These are phyloP conservation scores for Lentinula aciculospora DNA, from an alignment of 768 basidiomycete genomes.

Conservation along the genomic window DNA sequence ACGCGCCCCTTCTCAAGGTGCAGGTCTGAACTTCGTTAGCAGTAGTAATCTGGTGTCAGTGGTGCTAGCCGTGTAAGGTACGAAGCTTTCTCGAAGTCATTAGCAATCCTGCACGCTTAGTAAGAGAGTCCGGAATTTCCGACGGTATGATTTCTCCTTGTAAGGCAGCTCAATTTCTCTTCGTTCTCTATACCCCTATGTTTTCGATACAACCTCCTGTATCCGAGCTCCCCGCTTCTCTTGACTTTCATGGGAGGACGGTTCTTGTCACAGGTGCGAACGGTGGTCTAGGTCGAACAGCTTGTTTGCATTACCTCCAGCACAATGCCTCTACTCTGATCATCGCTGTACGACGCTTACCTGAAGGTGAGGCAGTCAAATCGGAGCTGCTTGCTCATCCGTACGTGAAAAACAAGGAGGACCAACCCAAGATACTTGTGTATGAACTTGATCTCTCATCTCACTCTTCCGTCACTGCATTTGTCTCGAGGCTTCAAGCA, in stretches of 20 bases:
- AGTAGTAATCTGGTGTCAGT: no score
- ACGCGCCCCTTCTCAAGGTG: not conserved
- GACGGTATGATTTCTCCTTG: not conserved
- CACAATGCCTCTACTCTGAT: constrained; percentile 13
- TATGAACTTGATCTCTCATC: constrained; percentile 14
- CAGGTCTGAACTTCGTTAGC: not conserved
- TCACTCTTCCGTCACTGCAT: constrained; percentile 14
- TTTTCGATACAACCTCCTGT: constrained; percentile 11
- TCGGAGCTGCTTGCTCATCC: constrained; percentile 13
- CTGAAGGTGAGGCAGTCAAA: constrained; percentile 11
- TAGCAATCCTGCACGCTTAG: not conserved
- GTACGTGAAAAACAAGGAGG: constrained; percentile 1
- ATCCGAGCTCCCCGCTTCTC: constrained; percentile 8
- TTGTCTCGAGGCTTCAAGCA: constrained; percentile 9
- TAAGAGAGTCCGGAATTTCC: not conserved
- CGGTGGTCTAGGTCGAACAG: constrained; percentile 12
- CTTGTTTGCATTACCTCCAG: constrained; percentile 12
- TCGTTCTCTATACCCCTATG: constrained; percentile 1
- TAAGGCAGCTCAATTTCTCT: not conserved
- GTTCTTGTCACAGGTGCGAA: constrained; percentile 22
- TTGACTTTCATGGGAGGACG: constrained; percentile 22
- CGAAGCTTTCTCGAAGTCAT: not conserved
- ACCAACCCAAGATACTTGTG: constrained; percentile 12
- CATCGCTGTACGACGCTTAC: constrained; percentile 11
- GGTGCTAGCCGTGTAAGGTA: not conserved